These are phyloP conservation scores for Nothomitra cinnamomea DNA, from an alignment of 2,329 filamentous ascomycete genomes.

Conservation along the genomic window DNA sequence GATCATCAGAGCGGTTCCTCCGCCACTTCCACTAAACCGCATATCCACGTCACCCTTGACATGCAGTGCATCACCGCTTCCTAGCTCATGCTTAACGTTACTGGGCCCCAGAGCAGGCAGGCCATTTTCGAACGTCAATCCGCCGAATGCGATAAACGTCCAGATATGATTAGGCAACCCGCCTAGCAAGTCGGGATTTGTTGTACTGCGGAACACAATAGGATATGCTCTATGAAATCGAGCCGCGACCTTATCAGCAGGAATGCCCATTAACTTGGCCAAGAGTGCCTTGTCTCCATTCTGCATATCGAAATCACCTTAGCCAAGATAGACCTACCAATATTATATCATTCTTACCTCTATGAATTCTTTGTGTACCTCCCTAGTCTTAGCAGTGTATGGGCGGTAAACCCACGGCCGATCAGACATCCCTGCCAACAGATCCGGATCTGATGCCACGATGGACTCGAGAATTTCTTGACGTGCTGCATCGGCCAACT, in stretches of 20 bases:
- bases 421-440: not conserved
- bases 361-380: not conserved
- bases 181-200: not conserved
- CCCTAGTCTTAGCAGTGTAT: not conserved
- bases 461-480: constrained; percentile 1
- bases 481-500: not conserved
- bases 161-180: not conserved
- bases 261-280: not conserved
- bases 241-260: not conserved
- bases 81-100: not conserved
- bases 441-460: not conserved
- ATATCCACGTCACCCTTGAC: not conserved
- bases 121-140: not conserved
- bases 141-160: not conserved
- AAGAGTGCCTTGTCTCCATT: constrained; percentile 1
- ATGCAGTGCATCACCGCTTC: not conserved
- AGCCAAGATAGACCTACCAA: not conserved
- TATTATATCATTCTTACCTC: not conserved
- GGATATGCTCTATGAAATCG: not conserved
- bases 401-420: not conserved
- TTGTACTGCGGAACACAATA: not conserved
- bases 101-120: not conserved
- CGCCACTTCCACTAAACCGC: not conserved
- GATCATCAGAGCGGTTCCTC: not conserved
- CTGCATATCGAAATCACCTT: not conserved